Percentiles rank a stretch among this genome's conserved stretches.
These are phyloP conservation scores for Aspergillus pseudonomiae DNA, from an alignment of 2,329 filamentous ascomycete genomes.

Conservation along the genomic window DNA sequence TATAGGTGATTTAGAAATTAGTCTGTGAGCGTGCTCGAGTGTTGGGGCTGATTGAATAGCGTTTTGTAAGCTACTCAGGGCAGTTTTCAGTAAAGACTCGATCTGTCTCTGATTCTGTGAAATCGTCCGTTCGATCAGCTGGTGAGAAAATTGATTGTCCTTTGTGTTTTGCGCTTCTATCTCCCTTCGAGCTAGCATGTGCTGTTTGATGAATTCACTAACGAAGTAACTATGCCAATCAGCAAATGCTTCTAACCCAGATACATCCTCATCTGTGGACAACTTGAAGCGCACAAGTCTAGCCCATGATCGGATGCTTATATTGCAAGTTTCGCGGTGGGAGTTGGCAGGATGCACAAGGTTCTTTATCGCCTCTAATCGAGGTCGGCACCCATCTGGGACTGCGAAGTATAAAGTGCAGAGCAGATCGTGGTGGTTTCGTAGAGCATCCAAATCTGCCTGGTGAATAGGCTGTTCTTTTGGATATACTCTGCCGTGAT, in stretches of 20 bases:
- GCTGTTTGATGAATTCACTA: conserved; percentile 56
- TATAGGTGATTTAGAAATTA: conserved; percentile 50
- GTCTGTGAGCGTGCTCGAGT: conserved; percentile 43
- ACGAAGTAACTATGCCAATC: conserved; percentile 60
- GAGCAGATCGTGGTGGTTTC: conserved; percentile 65
- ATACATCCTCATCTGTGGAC: conserved; percentile 53
- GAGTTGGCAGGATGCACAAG: conserved; percentile 61
- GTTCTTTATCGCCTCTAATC: conserved; percentile 54
- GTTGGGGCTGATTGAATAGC: conserved; percentile 49
- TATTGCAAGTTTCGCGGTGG: conserved; percentile 61
- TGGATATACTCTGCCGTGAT: conserved; percentile 62
- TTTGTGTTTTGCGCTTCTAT: conserved; percentile 56
- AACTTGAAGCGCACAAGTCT: conserved; percentile 60
- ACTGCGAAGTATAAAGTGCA: conserved; percentile 62
- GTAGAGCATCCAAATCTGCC: conserved; percentile 59
- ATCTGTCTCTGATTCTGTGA: conserved; percentile 61
- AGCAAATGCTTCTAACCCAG: conserved; percentile 52
- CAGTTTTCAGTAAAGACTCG: conserved; percentile 57
- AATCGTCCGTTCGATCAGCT: conserved; percentile 56
- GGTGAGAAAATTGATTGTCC: conserved; percentile 45
- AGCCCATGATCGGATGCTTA: conserved; percentile 62
- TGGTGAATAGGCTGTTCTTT: conserved; percentile 59
- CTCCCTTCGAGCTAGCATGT: conserved; percentile 59
- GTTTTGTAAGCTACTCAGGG: conserved; percentile 54
- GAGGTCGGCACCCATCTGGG: conserved; percentile 56